Conservation (phyloP, 257 asterid species). For the Scutellaria minor region DNA sequence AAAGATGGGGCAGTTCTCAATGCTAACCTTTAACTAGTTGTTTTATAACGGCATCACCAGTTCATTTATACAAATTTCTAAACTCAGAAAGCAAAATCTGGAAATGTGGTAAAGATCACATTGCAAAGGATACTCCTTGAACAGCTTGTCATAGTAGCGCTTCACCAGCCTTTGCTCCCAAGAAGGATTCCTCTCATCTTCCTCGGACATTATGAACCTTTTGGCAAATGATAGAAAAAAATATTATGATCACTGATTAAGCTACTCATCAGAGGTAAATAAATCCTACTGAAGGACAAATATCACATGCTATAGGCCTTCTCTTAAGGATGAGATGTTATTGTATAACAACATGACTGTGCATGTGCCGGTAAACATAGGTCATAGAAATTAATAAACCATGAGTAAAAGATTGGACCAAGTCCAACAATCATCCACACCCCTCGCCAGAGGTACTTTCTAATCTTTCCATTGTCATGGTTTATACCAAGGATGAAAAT, state of each 20-base stretch:
- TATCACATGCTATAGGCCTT: conserved; percentile 14
- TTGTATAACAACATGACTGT: neutral
- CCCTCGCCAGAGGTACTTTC: neutral
- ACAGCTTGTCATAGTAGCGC: conserved; percentile 96
- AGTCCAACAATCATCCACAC: neutral
- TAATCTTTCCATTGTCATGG: neutral
- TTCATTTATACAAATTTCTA: conserved; percentile 24
- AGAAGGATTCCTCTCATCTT: conserved; percentile 85
- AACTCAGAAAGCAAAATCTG: conserved; percentile 14
- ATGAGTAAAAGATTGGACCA: neutral
- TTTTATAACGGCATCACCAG: conserved; percentile 11
- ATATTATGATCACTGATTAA: conserved; percentile 19
- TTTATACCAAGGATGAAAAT: conserved; percentile 8
- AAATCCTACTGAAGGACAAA: conserved; percentile 6
- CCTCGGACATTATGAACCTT: conserved; percentile 90
- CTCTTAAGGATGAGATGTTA: neutral
- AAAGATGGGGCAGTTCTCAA: neutral
- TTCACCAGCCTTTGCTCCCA: conserved; percentile 98
- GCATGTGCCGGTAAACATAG: neutral
- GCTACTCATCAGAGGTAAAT: conserved; percentile 25
- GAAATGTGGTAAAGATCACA: conserved; percentile 26
- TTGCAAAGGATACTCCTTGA: conserved; percentile 87
- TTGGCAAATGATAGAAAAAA: conserved; percentile 32
- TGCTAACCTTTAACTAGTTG: conserved; percentile 14
- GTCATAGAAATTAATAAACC: neutral